Percentiles rank a stretch among this genome's conserved stretches.
These are phyloP conservation scores for Plantago rigida DNA, from an alignment of 305 asterid species.

Conservation along the genomic window DNA sequence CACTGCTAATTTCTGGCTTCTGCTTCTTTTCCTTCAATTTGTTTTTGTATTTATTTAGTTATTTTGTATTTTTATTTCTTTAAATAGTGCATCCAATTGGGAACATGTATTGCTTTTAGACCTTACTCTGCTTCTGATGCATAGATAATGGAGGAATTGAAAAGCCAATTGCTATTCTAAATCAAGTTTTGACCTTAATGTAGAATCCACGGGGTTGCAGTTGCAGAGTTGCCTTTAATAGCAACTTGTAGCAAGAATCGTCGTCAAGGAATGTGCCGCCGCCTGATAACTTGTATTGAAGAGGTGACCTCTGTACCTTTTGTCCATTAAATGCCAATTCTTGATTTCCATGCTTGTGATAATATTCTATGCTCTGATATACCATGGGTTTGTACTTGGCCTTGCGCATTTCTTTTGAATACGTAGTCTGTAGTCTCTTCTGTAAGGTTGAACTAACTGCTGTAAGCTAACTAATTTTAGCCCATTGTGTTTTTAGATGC, in stretches of 20 bases:
- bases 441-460: too few species aligned
- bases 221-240: slow-evolving; percentile 89
- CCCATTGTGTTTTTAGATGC: slow-evolving; percentile 46
- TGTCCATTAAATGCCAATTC: neutral
- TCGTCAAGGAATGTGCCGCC: slow-evolving; percentile 89
- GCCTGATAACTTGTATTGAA: slow-evolving; percentile 63
- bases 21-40: too few species aligned
- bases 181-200: slow-evolving; percentile 27
- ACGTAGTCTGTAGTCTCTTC: too few species aligned
- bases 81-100: too few species aligned
- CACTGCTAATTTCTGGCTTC: too few species aligned
- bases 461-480: neutral
- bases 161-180: slow-evolving; percentile 17
- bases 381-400: too few species aligned
- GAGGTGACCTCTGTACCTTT: slow-evolving; percentile 38
- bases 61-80: too few species aligned
- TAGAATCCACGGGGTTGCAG: slow-evolving; percentile 79
- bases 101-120: too few species aligned
- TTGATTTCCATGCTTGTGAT: neutral
- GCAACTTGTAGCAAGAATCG: slow-evolving; percentile 88
- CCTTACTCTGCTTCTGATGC: too few species aligned
- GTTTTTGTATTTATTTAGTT: too few species aligned
- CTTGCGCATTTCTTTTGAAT: too few species aligned
- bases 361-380: too few species aligned
- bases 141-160: neutral